These are phyloP conservation scores for Penicillium sp. DNA, from an alignment of 2,329 filamentous ascomycete genomes.

Conservation along the genomic window DNA sequence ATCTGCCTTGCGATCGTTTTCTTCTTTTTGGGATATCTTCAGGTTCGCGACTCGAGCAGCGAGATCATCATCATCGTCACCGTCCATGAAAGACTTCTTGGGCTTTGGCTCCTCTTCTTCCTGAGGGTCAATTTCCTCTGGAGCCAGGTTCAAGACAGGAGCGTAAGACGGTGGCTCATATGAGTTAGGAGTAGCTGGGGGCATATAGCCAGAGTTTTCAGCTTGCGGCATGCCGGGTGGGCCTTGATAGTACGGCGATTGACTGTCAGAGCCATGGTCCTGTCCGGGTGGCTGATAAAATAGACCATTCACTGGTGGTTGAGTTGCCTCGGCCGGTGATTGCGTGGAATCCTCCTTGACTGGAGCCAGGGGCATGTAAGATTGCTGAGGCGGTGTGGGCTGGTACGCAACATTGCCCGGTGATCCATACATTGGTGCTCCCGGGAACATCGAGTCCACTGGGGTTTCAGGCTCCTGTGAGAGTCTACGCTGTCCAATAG, in stretches of 20 bases:
- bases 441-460: conserved; percentile 35
- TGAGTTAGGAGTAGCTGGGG: conserved; percentile 25
- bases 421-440: conserved; percentile 32
- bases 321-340: conserved; percentile 23
- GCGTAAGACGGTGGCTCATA: conserved; percentile 44
- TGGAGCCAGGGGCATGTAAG: conserved; percentile 41
- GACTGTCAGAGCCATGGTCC: background rate
- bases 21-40: conserved; percentile 56
- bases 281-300: conserved; percentile 25
- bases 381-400: conserved; percentile 39
- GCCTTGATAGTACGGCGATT: conserved; percentile 30
- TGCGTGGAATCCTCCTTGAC: conserved; percentile 40
- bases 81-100: conserved; percentile 78
- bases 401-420: conserved; percentile 35
- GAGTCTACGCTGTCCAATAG: conserved; percentile 36
- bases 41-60: conserved; percentile 54
- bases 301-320: conserved; percentile 26
- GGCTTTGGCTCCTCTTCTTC: conserved; percentile 56
- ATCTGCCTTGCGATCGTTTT: conserved; percentile 71
- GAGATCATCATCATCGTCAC: conserved; percentile 72
- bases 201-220: conserved; percentile 36
- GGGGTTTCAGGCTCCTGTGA: conserved; percentile 39
- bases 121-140: conserved; percentile 49
- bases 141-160: conserved; percentile 32
- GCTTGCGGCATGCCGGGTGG: conserved; percentile 22